These are phyloP conservation scores for Leccinum subtestaceum DNA, from an alignment of 768 basidiomycete species.

Conservation along the genomic window DNA sequence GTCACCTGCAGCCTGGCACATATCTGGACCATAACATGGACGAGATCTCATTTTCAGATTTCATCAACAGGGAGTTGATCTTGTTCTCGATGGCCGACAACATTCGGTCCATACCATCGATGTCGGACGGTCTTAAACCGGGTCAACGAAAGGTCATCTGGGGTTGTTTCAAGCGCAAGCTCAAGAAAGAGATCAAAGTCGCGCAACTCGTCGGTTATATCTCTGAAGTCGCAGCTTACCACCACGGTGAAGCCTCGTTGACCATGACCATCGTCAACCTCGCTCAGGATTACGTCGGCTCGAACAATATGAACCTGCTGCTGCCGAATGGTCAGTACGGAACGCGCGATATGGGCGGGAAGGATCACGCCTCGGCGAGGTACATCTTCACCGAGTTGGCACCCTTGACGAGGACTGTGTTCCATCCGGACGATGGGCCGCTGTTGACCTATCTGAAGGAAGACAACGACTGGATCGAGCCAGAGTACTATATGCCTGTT, in stretches of 20 bases:
- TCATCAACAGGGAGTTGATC: constrained; percentile 97
- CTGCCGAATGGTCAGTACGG: constrained; percentile 92
- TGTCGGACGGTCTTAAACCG: constrained; percentile 93
- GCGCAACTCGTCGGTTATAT: constrained; percentile 96
- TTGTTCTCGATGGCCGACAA: constrained; percentile 99
- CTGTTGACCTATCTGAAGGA: constrained; percentile 84
- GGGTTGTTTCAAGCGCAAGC: constrained; percentile 92
- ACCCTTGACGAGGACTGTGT: constrained; percentile 70
- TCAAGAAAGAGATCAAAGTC: constrained; percentile 92
- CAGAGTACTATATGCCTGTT: constrained; percentile 91
- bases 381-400: constrained; percentile 89
- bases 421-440: constrained; percentile 81
- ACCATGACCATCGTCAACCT: constrained; percentile 88
- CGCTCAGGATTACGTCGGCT: constrained; percentile 92
- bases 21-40: constrained; percentile 86
- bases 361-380: constrained; percentile 94
- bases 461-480: constrained; percentile 84
- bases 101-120: constrained; percentile 93
- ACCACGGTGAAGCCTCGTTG: constrained; percentile 91
- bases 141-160: constrained; percentile 97
- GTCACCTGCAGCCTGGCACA: constrained; percentile 75
- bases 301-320: constrained; percentile 91
- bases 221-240: constrained; percentile 90
- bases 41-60: constrained; percentile 86
- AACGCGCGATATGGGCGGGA: constrained; percentile 89